Evolutionary conservation across 768 basidiomycete genomes (phyloP).

Genomic region (Clavulina sp.): DNA sequence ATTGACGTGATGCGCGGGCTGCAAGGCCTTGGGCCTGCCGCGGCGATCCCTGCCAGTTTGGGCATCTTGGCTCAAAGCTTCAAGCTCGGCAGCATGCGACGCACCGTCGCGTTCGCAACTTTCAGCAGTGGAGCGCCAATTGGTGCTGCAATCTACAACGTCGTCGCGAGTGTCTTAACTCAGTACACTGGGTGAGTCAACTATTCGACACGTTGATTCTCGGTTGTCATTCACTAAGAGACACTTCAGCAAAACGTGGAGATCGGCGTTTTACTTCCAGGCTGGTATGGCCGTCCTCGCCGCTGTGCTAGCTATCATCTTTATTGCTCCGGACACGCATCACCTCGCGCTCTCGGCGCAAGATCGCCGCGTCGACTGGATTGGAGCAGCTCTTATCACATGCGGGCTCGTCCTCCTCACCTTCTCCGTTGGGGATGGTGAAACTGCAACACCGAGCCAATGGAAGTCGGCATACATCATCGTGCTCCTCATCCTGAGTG

Average conservation of each 20-base stretch:
- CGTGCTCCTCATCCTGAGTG: slow-evolving; percentile 41
- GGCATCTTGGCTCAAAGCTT: slow-evolving; percentile 74
- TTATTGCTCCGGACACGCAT: slow-evolving; percentile 39
- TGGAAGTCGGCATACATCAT: slow-evolving; percentile 28
- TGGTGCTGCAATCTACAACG: slow-evolving; percentile 52
- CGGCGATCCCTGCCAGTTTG: slow-evolving; percentile 56
- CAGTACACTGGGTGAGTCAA: slow-evolving; percentile 28
- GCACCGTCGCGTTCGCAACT: slow-evolving; percentile 64
- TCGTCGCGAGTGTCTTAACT: slow-evolving; percentile 56
- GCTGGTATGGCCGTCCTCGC: slow-evolving; percentile 7
- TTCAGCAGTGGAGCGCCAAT: slow-evolving; percentile 76
- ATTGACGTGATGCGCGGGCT: slow-evolving; percentile 58
- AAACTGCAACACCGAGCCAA: slow-evolving; percentile 31
- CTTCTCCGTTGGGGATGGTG: slow-evolving; percentile 55
- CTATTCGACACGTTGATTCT: background rate
- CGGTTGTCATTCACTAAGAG: slow-evolving; percentile 1
- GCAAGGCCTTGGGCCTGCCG: slow-evolving; percentile 68
- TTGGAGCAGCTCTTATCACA: slow-evolving; percentile 51
- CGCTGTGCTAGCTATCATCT: slow-evolving; percentile 28
- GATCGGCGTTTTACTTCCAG: slow-evolving; percentile 36
- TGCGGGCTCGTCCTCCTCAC: slow-evolving; percentile 49
- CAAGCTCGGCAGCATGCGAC: slow-evolving; percentile 37
- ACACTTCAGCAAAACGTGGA: slow-evolving; percentile 35
- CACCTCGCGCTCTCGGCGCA: slow-evolving; percentile 13
- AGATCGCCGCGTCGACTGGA: slow-evolving; percentile 47